Evolutionary conservation across 192 early-diverging fungal genomes (phyloP).

Genomic region (Linnemannia schmuckeri): DNA sequence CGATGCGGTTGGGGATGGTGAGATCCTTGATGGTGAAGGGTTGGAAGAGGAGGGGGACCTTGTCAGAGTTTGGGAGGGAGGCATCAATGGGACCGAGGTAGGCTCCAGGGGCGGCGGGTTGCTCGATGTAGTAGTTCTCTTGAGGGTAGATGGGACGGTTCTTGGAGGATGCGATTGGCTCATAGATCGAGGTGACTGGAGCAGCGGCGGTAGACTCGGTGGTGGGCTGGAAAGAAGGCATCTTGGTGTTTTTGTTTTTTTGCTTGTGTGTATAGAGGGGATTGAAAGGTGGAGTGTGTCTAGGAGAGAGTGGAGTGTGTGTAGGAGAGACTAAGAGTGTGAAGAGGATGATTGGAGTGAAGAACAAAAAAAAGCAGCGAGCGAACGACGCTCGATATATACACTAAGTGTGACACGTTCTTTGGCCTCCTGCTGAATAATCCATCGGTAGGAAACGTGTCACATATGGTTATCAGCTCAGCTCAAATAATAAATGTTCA

Average conservation of each 20-base stretch:
- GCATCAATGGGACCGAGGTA: slow-evolving; percentile 50
- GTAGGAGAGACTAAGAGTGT: background rate
- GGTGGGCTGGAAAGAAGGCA: slow-evolving; percentile 19
- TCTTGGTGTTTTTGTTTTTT: background rate
- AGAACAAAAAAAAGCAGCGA: background rate
- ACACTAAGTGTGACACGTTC: background rate
- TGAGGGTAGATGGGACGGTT: slow-evolving; percentile 23
- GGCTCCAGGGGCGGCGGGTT: slow-evolving; percentile 29
- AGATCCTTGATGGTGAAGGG: slow-evolving; percentile 76
- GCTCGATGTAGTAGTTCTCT: slow-evolving; percentile 38
- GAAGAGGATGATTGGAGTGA: background rate
- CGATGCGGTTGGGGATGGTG: slow-evolving; percentile 82
- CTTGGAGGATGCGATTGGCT: background rate
- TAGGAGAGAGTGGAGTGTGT: background rate
- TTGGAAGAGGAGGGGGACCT: slow-evolving; percentile 67
- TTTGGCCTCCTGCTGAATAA: background rate
- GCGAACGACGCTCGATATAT: background rate
- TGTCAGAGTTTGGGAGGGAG: slow-evolving; percentile 48
- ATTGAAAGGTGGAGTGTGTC: background rate
- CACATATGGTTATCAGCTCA: background rate
- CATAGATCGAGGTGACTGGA: background rate
- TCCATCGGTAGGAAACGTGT: background rate
- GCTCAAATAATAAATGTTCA: background rate
- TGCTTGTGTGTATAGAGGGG: background rate
- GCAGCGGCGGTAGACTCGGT: background rate